Evolutionary conservation across 2,329 filamentous ascomycete genomes (phyloP).

Genomic region (Clonostachys byssicola): DNA sequence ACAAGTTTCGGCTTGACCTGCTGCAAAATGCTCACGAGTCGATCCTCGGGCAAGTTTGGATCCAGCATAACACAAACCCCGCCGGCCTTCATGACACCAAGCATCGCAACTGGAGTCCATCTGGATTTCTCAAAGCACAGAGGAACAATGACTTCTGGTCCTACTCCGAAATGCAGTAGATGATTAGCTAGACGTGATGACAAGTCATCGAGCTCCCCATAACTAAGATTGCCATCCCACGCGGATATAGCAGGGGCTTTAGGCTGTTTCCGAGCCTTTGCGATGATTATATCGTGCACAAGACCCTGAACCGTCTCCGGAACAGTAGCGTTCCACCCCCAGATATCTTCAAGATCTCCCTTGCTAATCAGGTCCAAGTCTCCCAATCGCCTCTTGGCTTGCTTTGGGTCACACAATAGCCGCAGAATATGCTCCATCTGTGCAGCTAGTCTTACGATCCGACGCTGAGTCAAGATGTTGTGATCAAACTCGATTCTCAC

Average conservation of each 20-base stretch:
- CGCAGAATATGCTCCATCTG: not conserved
- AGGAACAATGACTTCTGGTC: constrained; percentile 3
- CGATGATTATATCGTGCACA: constrained; percentile 1
- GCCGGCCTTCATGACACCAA: constrained; percentile 4
- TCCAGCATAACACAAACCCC: constrained; percentile 27
- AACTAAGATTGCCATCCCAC: constrained; percentile 6
- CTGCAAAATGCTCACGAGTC: constrained; percentile 1
- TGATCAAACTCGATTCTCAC: not conserved
- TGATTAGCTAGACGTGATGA: not conserved
- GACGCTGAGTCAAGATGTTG: not conserved
- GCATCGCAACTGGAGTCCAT: constrained; percentile 1
- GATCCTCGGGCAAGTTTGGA: constrained; percentile 19
- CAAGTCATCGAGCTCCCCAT: constrained; percentile 2
- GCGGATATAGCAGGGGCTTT: constrained; percentile 6
- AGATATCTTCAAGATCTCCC: not conserved
- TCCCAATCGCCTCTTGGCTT: not conserved
- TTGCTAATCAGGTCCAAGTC: not conserved
- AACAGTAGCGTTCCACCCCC: not conserved
- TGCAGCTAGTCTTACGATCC: not conserved
- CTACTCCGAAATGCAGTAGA: not conserved
- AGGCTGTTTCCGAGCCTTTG: not conserved
- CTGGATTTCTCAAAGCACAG: constrained; percentile 6
- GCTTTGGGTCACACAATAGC: not conserved
- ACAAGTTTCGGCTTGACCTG: not conserved
- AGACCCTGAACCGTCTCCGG: not conserved